A percentile compares a stretch with the other conserved stretches of the same genome.
These are phyloP conservation scores for Akanthomyces muscarius DNA, from an alignment of 2,329 filamentous ascomycete genomes.

Conservation along the genomic window DNA sequence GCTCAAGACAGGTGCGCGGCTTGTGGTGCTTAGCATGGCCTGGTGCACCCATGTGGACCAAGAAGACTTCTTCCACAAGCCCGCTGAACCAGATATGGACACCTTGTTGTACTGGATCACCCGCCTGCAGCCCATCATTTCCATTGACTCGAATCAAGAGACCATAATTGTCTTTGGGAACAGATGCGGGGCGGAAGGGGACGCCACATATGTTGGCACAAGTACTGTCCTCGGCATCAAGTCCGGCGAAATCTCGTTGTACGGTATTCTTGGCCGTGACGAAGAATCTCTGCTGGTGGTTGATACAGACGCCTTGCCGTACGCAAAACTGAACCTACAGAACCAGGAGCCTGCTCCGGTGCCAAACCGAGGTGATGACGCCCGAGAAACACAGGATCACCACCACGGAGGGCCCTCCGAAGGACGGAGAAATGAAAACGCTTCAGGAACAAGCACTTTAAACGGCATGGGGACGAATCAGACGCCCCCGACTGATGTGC, in stretches of 20 bases:
- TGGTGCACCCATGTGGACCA: slow-evolving; percentile 63
- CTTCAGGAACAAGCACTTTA: background rate
- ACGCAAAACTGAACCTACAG: slow-evolving; percentile 38
- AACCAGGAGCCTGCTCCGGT: background rate
- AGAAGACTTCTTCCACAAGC: slow-evolving; percentile 41
- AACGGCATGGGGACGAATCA: background rate
- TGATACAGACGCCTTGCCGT: slow-evolving; percentile 49
- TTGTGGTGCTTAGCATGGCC: slow-evolving; percentile 73
- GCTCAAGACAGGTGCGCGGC: slow-evolving; percentile 49
- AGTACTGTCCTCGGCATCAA: slow-evolving; percentile 66
- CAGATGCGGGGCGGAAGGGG: slow-evolving; percentile 61
- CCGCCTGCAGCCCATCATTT: slow-evolving; percentile 62
- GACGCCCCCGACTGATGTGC: background rate
- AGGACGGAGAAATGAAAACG: background rate
- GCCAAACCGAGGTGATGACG: background rate
- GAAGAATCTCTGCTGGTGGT: slow-evolving; percentile 66
- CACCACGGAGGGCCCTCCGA: background rate
- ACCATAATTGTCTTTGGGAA: slow-evolving; percentile 70
- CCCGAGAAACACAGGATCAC: background rate
- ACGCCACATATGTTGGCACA: slow-evolving; percentile 68
- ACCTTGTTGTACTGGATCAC: slow-evolving; percentile 73
- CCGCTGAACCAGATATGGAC: slow-evolving; percentile 63
- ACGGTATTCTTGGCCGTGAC: slow-evolving; percentile 65
- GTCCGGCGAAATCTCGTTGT: slow-evolving; percentile 61
- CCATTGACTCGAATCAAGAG: slow-evolving; percentile 48